Evolutionary conservation across 176 grass and related monocot species (phyloP).

Genomic region (Oryza punctata): DNA sequence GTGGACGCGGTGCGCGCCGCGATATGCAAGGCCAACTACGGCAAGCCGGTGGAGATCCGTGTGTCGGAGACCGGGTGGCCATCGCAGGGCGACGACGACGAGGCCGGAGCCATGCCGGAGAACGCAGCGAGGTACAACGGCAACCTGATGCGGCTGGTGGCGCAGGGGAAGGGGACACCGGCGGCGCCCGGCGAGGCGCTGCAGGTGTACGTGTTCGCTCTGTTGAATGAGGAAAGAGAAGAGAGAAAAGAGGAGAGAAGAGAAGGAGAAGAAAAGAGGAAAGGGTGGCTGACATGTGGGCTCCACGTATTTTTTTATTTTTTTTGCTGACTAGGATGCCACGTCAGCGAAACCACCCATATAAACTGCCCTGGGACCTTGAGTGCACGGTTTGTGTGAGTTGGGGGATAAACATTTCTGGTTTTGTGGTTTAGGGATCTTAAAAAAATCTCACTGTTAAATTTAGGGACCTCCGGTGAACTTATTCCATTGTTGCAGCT

Average conservation of each 20-base stretch:
- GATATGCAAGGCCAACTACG: constrained; percentile 54
- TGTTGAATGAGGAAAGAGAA: constrained; percentile 97
- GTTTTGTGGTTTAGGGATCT: too few species aligned
- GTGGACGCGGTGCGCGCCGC: constrained; percentile 81
- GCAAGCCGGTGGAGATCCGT: constrained; percentile 53
- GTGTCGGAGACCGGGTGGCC: constrained; percentile 99
- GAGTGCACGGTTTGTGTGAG: too few species aligned
- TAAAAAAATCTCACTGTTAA: too few species aligned
- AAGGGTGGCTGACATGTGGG: too few species aligned
- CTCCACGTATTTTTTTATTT: too few species aligned
- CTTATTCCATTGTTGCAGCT: background rate
- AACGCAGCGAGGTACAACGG: constrained; percentile 83
- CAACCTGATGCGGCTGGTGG: constrained; percentile 75
- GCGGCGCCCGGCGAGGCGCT: constrained; percentile 52
- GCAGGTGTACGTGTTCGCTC: constrained; percentile 85
- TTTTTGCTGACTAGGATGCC: too few species aligned
- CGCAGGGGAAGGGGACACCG: constrained; percentile 75
- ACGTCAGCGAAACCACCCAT: too few species aligned
- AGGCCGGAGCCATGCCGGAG: constrained; percentile 69
- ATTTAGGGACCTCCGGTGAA: too few species aligned
- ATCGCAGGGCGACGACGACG: constrained; percentile 65
- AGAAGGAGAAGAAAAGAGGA: too few species aligned
- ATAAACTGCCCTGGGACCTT: too few species aligned
- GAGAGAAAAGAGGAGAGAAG: too few species aligned
- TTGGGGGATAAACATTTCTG: too few species aligned